Evolutionary conservation across 345 rosid species (phyloP).

Genomic region (Noccaea bulbosa): DNA sequence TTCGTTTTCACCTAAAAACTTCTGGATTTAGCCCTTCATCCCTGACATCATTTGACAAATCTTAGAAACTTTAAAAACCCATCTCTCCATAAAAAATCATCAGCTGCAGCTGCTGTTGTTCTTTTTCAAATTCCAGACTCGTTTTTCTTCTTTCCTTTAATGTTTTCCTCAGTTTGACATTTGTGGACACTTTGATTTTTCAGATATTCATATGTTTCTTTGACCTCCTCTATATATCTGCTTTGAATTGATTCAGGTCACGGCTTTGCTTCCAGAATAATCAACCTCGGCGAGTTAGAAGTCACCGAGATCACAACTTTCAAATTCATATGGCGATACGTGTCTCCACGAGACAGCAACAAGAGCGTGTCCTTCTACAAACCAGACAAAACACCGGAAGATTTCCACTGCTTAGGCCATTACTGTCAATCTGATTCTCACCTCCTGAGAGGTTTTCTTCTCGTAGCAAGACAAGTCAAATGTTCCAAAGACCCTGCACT

Average conservation of each 20-base stretch:
- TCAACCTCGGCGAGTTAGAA: constrained; percentile 74
- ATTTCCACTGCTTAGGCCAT: constrained; percentile 71
- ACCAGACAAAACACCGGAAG: constrained; percentile 64
- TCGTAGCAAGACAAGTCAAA: constrained; percentile 58
- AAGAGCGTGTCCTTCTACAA: constrained; percentile 63
- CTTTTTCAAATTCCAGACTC: no score
- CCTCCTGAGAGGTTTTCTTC: constrained; percentile 68
- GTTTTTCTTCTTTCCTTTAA: no score
- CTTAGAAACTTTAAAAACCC: not conserved
- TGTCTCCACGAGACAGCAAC: constrained; percentile 38
- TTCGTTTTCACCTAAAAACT: not conserved
- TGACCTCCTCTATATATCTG: not conserved
- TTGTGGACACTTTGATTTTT: not conserved
- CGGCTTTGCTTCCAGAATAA: constrained; percentile 73
- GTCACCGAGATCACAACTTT: constrained; percentile 58
- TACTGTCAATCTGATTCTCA: constrained; percentile 60
- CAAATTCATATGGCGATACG: constrained; percentile 67
- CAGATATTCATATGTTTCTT: not conserved
- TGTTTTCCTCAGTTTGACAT: no score
- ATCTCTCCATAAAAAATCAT: no score
- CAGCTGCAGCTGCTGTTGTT: no score
- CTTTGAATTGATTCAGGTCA: constrained; percentile 48
- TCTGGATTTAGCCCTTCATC: not conserved
- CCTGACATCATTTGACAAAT: not conserved
- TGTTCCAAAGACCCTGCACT: constrained; percentile 56